These are phyloP conservation scores for Anisodus acutangulus DNA, from an alignment of 257 asterid genomes.

Conservation along the genomic window DNA sequence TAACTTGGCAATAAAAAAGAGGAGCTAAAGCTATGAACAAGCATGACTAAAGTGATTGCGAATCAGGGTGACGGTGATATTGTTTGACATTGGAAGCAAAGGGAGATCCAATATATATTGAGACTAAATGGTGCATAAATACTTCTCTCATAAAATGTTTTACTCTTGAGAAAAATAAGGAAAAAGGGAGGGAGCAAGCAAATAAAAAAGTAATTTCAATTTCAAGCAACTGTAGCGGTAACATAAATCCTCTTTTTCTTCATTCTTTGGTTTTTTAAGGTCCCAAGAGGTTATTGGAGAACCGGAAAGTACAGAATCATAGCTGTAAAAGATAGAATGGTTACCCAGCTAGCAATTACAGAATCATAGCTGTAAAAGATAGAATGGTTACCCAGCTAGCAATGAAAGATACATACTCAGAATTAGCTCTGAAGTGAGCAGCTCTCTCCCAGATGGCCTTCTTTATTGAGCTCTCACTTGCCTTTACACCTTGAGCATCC, in stretches of 20 bases:
- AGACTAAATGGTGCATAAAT: neutral
- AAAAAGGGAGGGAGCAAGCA: neutral
- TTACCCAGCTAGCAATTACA: neutral
- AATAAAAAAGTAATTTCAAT: neutral
- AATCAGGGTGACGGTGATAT: neutral
- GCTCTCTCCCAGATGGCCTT: constrained; percentile 78
- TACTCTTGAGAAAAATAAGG: neutral
- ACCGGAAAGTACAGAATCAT: neutral
- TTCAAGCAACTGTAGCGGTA: constrained; percentile 10
- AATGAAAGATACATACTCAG: constrained; percentile 59
- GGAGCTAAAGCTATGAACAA: neutral
- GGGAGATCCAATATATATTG: neutral
- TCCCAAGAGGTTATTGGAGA: neutral
- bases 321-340: constrained; percentile 12
- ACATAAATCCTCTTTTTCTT: neutral
- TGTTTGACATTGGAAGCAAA: neutral
- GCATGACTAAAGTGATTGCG: neutral
- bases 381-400: neutral
- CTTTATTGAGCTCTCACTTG: constrained; percentile 62
- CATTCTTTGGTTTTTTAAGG: neutral
- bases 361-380: no score
- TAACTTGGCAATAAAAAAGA: neutral
- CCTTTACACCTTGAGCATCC: constrained; percentile 47
- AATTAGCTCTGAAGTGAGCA: constrained; percentile 67
- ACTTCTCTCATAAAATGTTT: neutral